phyloP scores from a whole-genome alignment of 2,329 filamentous ascomycete genomes.

The Penicillium sp. region DNA sequence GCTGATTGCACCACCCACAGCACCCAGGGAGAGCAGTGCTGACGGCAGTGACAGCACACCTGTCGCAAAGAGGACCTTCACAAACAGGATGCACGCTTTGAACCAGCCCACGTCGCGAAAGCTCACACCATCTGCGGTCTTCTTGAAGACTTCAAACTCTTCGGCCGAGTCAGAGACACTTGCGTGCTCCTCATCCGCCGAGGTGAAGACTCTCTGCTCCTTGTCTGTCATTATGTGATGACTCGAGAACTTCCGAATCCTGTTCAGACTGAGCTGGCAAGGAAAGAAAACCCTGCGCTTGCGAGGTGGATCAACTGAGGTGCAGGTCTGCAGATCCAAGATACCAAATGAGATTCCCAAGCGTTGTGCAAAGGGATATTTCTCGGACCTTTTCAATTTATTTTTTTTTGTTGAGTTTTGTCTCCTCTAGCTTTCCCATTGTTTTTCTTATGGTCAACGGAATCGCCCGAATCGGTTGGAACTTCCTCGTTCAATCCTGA shows the following conservation, averaged over 20 bases:
- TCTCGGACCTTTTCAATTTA: neutral
- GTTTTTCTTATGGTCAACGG: neutral
- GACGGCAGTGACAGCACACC: constrained; percentile 51
- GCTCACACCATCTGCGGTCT: constrained; percentile 46
- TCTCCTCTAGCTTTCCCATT: neutral
- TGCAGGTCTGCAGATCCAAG: neutral
- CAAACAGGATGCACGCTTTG: constrained; percentile 51
- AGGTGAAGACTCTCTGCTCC: neutral
- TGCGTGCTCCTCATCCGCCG: neutral
- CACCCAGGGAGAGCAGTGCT: constrained; percentile 49
- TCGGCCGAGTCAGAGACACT: neutral
- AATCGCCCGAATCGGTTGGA: neutral
- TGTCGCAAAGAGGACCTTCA: constrained; percentile 50
- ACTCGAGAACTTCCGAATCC: neutral
- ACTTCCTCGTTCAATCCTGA: too few species aligned
- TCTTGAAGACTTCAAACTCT: constrained; percentile 49
- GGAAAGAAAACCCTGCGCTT: neutral
- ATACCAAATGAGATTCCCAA: neutral
- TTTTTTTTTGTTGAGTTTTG: neutral
- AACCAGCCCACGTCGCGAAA: constrained; percentile 54
- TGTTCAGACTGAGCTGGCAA: neutral
- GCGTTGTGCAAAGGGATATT: neutral
- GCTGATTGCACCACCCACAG: constrained; percentile 49
- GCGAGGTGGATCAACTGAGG: neutral
- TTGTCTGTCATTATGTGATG: neutral